phyloP scores from a whole-genome alignment of 2,329 filamentous ascomycete genomes.

The Xylariaceae sp. region DNA sequence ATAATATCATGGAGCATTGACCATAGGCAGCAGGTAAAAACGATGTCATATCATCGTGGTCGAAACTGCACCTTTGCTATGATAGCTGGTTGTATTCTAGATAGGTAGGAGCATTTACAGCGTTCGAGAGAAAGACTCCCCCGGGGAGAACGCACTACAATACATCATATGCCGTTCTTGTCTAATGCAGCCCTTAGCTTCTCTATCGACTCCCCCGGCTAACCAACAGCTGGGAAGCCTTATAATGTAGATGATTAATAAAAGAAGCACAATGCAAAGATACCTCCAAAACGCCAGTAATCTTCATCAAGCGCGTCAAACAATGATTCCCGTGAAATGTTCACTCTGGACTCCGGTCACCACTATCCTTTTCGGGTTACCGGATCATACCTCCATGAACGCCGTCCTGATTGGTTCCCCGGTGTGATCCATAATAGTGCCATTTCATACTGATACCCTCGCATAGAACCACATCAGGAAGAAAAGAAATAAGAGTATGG shows the following conservation, averaged over 20 bases:
- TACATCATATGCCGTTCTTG: constrained; percentile 3
- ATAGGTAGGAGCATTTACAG: constrained; percentile 12
- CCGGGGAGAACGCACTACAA: neutral
- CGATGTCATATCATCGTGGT: neutral
- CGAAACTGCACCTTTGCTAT: neutral
- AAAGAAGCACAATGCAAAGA: constrained; percentile 7
- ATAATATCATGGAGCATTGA: too few species aligned
- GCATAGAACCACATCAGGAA: constrained; percentile 10
- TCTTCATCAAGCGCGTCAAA: constrained; percentile 27
- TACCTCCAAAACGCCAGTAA: constrained; percentile 21
- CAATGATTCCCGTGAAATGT: constrained; percentile 18
- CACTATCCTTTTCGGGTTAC: constrained; percentile 8
- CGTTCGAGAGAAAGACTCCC: neutral
- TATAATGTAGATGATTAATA: constrained; percentile 15
- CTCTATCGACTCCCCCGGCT: constrained; percentile 8
- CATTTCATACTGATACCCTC: constrained; percentile 16
- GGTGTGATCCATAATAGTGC: constrained; percentile 14
- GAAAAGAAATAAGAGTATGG: neutral
- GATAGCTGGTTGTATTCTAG: constrained; percentile 12
- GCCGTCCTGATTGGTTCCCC: constrained; percentile 9
- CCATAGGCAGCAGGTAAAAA: too few species aligned
- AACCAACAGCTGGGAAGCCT: constrained; percentile 1
- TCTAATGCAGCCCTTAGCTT: constrained; percentile 12
- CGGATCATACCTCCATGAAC: constrained; percentile 15
- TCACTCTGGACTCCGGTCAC: constrained; percentile 27